Evolutionary conservation across 306 rosid species (phyloP), one percentile per base, ranked within the genome.

Genomic region (Sophora flavescens): DNA sequence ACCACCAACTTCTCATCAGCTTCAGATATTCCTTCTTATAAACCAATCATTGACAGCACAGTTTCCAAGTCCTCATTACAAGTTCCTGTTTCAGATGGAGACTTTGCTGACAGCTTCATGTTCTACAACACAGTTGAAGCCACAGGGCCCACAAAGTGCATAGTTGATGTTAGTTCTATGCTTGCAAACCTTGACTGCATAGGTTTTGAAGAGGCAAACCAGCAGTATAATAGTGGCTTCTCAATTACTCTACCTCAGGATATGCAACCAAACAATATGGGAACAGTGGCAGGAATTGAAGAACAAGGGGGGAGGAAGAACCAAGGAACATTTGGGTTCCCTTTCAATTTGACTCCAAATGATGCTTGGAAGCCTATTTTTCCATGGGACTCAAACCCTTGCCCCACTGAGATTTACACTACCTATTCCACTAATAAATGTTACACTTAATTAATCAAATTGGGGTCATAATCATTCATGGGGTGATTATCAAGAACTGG

Each of bases 331-430:
- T 78, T 79, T 52, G 96, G 78, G 4, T 93, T 89, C 81, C 96
- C 98, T 7, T 89, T 89, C 79, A 78, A 63, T 80, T 72, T 85
- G 77, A 76, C 84, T 42, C 77, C 87, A 63, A 66, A 81, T 79
- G 92, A 87, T 83, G 82, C 72, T 70, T 88, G 88, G 89, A 87
- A 85, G 70, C 60, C 87, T 14, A 57, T 18, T 61, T 54, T 75
- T 78, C 35, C 83, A 42, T 89, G 91, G 89, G 93, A 92, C 41
- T 76, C 85, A 51, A 79, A 84, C 16, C 76, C 82, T 63, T 81
- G 84, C 75, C 83, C 91, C 4, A 86, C 73, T 75, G 92, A 92
- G n/a, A 84, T 87, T 79, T 81, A 89, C 60, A 66, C 89, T 28
- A 83, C 68, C 71, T 84, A 75, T 79, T 82, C 88, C 80, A 64